Conservation (phyloP, 129 eudicot species). For the Smallanthus sonchifolius region DNA sequence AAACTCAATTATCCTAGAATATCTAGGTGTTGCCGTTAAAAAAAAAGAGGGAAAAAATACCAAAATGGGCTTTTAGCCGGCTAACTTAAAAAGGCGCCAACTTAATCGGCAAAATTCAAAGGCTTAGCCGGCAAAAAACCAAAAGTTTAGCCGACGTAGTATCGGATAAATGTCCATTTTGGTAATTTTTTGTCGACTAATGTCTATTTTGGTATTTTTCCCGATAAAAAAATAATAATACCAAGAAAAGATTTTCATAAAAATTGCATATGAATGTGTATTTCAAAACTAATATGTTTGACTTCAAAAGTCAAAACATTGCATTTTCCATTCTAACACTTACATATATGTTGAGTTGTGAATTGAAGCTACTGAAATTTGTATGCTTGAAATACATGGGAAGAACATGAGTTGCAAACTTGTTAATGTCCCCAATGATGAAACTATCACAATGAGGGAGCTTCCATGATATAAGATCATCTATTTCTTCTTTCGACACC, state of each 20-base stretch:
- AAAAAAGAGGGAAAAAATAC: too few species aligned
- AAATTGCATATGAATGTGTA: neutral
- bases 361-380: conserved; percentile 26
- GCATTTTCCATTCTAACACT: neutral
- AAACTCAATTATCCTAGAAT: too few species aligned
- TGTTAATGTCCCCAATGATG: conserved; percentile 17
- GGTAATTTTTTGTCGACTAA: too few species aligned
- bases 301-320: neutral
- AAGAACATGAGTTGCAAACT: conserved; percentile 12
- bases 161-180: too few species aligned
- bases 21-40: too few species aligned
- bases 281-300: neutral
- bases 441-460: conserved; percentile 13
- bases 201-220: too few species aligned
- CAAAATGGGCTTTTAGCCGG: too few species aligned
- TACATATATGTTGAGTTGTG: conserved; percentile 22
- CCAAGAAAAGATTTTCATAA: neutral
- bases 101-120: too few species aligned
- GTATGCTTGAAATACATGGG: conserved; percentile 22
- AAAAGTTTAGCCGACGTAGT: too few species aligned
- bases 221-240: too few species aligned
- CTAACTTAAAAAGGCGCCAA: too few species aligned
- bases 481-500: conserved; percentile 15
- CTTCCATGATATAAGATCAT: conserved; percentile 17
- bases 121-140: too few species aligned